These are phyloP conservation scores for Naganishia sp. DNA, from an alignment of 1,284 basidiomycete species.

Conservation along the genomic window DNA sequence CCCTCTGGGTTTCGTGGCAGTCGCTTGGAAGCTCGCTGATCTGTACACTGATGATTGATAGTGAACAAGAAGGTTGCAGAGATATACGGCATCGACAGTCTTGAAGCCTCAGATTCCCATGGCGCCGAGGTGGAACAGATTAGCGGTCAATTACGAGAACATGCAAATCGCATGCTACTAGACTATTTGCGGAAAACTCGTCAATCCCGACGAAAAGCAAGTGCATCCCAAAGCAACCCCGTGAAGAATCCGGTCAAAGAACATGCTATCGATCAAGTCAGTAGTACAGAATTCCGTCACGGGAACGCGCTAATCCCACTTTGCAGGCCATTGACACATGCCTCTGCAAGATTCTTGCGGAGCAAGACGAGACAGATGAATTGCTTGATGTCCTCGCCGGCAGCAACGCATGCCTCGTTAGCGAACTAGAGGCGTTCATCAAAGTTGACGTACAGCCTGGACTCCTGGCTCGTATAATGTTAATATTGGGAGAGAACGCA, in stretches of 20 bases:
- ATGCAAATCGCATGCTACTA: conserved; percentile 49
- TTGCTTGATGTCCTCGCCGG: conserved; percentile 65
- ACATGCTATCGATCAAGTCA: conserved; percentile 26
- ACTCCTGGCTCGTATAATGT: conserved; percentile 66
- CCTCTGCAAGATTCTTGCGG: conserved; percentile 70
- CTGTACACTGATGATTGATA: conserved; percentile 16
- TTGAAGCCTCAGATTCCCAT: conserved; percentile 24
- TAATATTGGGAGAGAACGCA: conserved; percentile 61
- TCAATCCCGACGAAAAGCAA: conserved; percentile 43
- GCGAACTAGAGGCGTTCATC: conserved; percentile 67
- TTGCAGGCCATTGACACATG: conserved; percentile 76
- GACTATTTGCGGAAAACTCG: conserved; percentile 54
- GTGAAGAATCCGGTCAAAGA: conserved; percentile 10
- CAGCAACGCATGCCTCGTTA: conserved; percentile 62
- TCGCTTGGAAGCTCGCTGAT: conserved; percentile 22
- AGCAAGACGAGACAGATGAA: conserved; percentile 64
- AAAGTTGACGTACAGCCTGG: conserved; percentile 61
- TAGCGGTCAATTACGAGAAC: conserved; percentile 42
- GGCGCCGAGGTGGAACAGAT: conserved; percentile 46
- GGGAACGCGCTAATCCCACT: background rate
- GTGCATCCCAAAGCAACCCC: background rate
- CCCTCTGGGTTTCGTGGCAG: background rate
- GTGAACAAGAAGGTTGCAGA: conserved; percentile 30
- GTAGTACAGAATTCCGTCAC: background rate
- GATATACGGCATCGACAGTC: conserved; percentile 19